Percentiles rank a stretch among this genome's conserved stretches.
Conservation (phyloP, 768 basidiomycete species). For the Phanerodontia chrysosporium region DNA sequence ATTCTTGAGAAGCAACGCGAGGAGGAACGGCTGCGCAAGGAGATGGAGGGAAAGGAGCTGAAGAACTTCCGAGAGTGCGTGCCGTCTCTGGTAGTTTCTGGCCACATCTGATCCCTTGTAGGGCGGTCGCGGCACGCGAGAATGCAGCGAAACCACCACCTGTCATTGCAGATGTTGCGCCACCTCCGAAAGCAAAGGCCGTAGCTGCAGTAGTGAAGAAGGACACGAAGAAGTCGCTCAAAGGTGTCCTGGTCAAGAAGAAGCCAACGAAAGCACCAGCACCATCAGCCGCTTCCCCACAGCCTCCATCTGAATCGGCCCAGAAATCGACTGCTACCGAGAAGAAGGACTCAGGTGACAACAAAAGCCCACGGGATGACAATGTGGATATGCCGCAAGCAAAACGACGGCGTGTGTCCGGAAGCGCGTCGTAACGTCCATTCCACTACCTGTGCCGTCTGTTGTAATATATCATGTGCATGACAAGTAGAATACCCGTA, state of each 20-base stretch:
- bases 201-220: conserved; percentile 43
- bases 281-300: not conserved
- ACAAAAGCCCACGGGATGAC: conserved; percentile 12
- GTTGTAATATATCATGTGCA: not conserved
- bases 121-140: conserved; percentile 70
- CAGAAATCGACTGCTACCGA: not conserved
- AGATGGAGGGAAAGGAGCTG: conserved; percentile 76
- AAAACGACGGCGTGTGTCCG: conserved; percentile 57
- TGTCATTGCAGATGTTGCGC: conserved; percentile 24
- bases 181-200: conserved; percentile 25
- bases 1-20: conserved; percentile 70
- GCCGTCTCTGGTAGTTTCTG: not conserved
- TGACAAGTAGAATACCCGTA: not conserved
- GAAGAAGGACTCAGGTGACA: conserved; percentile 12
- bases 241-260: conserved; percentile 80
- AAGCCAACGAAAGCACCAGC: conserved; percentile 42
- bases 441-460: not conserved
- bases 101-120: conserved; percentile 18
- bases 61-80: conserved; percentile 72
- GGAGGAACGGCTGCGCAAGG: conserved; percentile 71
- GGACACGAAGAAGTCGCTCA: conserved; percentile 61
- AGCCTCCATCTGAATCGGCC: not conserved
- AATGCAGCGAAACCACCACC: conserved; percentile 35
- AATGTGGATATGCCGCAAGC: conserved; percentile 35
- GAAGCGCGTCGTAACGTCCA: conserved; percentile 17